A percentile compares a stretch with the other conserved stretches of the same genome.
Conservation (phyloP, 805 yeast species). For the Cyberlindnera amylophila region DNA sequence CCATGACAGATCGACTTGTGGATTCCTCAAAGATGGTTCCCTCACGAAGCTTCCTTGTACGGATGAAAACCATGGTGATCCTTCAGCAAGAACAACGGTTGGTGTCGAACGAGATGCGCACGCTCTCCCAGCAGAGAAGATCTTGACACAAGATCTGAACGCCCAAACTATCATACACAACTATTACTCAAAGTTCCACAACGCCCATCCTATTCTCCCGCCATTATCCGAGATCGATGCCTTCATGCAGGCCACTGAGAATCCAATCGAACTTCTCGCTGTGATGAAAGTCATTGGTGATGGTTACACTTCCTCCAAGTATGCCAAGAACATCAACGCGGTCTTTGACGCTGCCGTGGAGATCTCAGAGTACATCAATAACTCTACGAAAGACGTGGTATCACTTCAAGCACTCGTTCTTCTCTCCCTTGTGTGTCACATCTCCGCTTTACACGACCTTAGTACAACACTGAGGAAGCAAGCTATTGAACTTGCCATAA, state of each 20-base stretch:
- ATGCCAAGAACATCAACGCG: slow-evolving; percentile 37
- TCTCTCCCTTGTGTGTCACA: slow-evolving; percentile 42
- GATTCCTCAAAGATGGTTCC: slow-evolving; percentile 15
- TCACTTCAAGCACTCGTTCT: slow-evolving; percentile 41
- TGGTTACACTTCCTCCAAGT: slow-evolving; percentile 38
- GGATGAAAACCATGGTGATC: neutral
- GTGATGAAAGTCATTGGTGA: slow-evolving; percentile 48
- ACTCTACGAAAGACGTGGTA: slow-evolving; percentile 37
- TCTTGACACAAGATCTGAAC: slow-evolving; percentile 3
- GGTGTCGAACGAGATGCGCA: slow-evolving; percentile 6
- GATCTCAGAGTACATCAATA: slow-evolving; percentile 27
- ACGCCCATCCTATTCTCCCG: slow-evolving; percentile 47
- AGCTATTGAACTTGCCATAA: slow-evolving; percentile 36
- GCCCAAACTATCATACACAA: slow-evolving; percentile 15
- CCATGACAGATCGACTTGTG: slow-evolving; percentile 21
- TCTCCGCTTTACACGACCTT: slow-evolving; percentile 47
- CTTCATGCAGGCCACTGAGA: slow-evolving; percentile 32
- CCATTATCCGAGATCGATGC: slow-evolving; percentile 32
- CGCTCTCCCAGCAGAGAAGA: slow-evolving; percentile 3
- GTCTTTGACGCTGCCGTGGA: slow-evolving; percentile 35
- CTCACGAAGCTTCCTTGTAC: slow-evolving; percentile 24
- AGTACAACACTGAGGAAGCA: slow-evolving; percentile 40
- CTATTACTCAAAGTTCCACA: slow-evolving; percentile 38
- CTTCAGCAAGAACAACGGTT: slow-evolving; percentile 8
- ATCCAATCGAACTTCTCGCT: slow-evolving; percentile 39